These are phyloP conservation scores for Phaffomyces opuntiae DNA, from an alignment of 805 yeast genomes.

Conservation along the genomic window DNA sequence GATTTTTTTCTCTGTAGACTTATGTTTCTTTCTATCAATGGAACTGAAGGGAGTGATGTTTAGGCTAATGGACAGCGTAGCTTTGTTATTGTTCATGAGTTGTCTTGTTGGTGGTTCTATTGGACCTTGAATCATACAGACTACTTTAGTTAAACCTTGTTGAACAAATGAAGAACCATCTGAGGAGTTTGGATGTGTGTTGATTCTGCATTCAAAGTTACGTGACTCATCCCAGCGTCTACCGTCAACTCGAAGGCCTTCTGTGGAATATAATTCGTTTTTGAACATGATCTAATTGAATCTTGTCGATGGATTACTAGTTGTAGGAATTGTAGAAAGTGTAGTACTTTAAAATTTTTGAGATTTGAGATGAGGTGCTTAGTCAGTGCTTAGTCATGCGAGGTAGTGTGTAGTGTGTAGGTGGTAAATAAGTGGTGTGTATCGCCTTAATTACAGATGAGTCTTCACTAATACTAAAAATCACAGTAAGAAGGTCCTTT, in stretches of 20 bases:
- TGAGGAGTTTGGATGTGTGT: constrained; percentile 80
- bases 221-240: constrained; percentile 93
- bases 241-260: constrained; percentile 90
- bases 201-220: constrained; percentile 68
- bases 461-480: not conserved
- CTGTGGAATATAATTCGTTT: constrained; percentile 86
- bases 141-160: constrained; percentile 85
- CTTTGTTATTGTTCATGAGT: constrained; percentile 42
- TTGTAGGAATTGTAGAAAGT: not conserved
- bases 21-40: constrained; percentile 62
- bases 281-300: constrained; percentile 40
- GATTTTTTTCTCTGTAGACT: constrained; percentile 62
- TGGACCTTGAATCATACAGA: constrained; percentile 86
- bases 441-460: too few species aligned
- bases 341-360: not conserved
- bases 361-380: not conserved
- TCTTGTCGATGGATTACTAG: too few species aligned
- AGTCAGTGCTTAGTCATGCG: not conserved
- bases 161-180: constrained; percentile 93
- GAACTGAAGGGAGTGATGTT: constrained; percentile 78
- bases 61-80: constrained; percentile 56
- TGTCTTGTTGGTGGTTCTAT: constrained; percentile 65
- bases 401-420: too few species aligned
- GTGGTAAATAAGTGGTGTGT: too few species aligned
- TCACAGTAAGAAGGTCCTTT: not conserved